Evolutionary conservation across 345 rosid genomes (phyloP).

Genomic region (Brassica napus): DNA sequence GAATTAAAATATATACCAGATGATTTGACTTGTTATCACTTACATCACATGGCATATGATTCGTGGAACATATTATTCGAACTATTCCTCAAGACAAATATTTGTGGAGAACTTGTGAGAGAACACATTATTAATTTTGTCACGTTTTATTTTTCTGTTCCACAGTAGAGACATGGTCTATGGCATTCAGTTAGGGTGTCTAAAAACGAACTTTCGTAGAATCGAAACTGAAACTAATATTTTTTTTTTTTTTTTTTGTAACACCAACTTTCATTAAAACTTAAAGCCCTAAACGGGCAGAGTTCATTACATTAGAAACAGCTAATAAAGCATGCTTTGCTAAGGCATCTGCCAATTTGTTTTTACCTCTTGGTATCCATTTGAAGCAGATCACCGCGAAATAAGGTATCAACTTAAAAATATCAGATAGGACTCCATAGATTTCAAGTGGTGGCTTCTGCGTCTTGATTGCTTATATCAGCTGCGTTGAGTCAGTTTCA

Average conservation of each 20-base stretch:
- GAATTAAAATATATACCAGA: background rate
- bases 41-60: constrained; percentile 37
- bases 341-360: no score
- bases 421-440: no score
- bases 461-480: no score
- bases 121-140: constrained; percentile 5
- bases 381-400: no score
- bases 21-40: constrained; percentile 10
- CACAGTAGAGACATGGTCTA: background rate
- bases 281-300: no score
- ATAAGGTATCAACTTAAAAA: no score
- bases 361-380: no score
- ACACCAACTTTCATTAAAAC: no score
- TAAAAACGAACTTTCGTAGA: background rate
- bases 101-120: background rate
- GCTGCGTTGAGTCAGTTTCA: no score
- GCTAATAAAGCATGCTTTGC: no score
- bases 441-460: no score
- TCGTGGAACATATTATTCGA: constrained; percentile 15
- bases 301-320: background rate
- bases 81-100: background rate
- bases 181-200: background rate
- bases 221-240: background rate
- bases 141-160: constrained; percentile 13
- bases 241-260: no score